phyloP scores from a whole-genome alignment of 2,329 filamentous ascomycete genomes.

The Nemania sp. region DNA sequence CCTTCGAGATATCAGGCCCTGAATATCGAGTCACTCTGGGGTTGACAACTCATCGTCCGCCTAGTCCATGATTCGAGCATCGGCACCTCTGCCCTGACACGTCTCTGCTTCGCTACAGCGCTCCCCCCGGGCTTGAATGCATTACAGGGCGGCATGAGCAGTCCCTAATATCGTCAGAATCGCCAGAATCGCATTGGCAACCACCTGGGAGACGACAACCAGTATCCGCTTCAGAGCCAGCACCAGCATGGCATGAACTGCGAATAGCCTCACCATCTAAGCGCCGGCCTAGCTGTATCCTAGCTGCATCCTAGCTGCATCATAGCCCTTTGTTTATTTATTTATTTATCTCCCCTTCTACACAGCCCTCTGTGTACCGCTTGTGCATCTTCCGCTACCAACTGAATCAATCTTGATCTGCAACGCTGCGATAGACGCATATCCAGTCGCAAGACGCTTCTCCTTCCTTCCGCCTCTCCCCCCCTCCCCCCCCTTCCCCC shows the following conservation, averaged over 20 bases:
- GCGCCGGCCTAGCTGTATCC: constrained; percentile 31
- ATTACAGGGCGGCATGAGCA: constrained; percentile 19
- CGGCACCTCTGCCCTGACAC: constrained; percentile 29
- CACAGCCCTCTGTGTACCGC: constrained; percentile 19
- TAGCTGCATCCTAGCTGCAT: constrained; percentile 14
- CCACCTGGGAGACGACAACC: background rate
- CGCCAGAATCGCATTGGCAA: background rate
- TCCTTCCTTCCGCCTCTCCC: constrained; percentile 21
- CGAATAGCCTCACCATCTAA: constrained; percentile 40
- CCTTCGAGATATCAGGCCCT: constrained; percentile 32
- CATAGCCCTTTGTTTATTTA: constrained; percentile 27
- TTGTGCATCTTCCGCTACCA: constrained; percentile 20
- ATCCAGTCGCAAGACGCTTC: constrained; percentile 11
- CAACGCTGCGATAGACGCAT: constrained; percentile 27
- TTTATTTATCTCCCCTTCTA: constrained; percentile 24
- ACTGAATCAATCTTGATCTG: constrained; percentile 21
- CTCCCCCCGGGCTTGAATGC: constrained; percentile 14
- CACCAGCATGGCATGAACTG: constrained; percentile 38
- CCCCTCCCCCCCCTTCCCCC: background rate
- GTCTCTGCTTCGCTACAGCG: constrained; percentile 26
- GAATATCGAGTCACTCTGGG: constrained; percentile 29
- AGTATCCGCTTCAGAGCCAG: background rate
- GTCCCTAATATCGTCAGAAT: background rate
- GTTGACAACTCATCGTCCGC: constrained; percentile 30
- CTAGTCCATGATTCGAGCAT: constrained; percentile 26